Conservation (phyloP, 441 rosid genomes). For the Croton setiger region DNA sequence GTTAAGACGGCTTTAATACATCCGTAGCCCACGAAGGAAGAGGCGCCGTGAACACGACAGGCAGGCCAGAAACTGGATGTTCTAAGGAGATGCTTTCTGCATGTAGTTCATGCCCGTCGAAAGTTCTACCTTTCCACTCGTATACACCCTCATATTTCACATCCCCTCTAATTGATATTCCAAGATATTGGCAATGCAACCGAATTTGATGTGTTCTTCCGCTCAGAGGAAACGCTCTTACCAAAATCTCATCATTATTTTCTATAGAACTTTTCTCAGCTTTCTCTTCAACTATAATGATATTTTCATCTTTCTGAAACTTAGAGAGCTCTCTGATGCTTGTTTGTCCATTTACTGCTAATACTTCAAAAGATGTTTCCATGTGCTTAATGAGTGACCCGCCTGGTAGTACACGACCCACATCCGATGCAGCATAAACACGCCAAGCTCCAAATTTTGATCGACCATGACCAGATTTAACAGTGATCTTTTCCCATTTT, state of each 20-base stretch:
- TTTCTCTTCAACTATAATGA: conserved; percentile 47
- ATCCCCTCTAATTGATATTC: conserved; percentile 81
- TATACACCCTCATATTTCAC: conserved; percentile 80
- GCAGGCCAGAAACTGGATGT: conserved; percentile 58
- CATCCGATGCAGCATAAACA: conserved; percentile 70
- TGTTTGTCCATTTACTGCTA: conserved; percentile 49
- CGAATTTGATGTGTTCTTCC: conserved; percentile 97
- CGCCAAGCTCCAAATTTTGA: conserved; percentile 94
- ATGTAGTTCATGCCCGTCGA: conserved; percentile 71
- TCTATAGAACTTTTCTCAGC: conserved; percentile 25
- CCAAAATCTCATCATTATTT: conserved; percentile 52
- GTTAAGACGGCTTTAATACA: conserved; percentile 21
- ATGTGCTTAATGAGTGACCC: conserved; percentile 76
- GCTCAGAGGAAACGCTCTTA: conserved; percentile 73
- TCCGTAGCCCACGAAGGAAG: conserved; percentile 60
- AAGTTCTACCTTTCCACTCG: conserved; percentile 59
- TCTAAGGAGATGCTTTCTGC: conserved; percentile 79
- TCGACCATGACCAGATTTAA: conserved; percentile 90
- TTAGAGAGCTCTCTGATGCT: conserved; percentile 24
- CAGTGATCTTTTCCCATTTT: conserved; percentile 54
- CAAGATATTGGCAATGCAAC: conserved; percentile 86
- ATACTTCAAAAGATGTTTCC: conserved; percentile 75
- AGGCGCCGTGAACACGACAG: conserved; percentile 48
- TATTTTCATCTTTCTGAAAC: conserved; percentile 23
- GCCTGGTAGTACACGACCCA: conserved; percentile 68